These are phyloP conservation scores for Leccinum boreale DNA, from an alignment of 768 basidiomycete species.

Conservation along the genomic window DNA sequence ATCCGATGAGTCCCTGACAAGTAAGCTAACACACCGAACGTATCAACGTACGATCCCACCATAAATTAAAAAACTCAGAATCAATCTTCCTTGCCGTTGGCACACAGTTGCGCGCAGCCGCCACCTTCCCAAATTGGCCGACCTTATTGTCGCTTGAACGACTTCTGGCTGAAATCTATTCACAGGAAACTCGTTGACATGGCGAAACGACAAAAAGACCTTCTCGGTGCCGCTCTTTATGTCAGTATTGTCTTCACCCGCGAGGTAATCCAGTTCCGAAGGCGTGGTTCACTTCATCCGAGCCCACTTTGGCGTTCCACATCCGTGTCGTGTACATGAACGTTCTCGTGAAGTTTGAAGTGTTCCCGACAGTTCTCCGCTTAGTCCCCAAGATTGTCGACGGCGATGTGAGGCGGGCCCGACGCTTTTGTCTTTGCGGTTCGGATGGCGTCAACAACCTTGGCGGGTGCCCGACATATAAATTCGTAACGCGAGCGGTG, in stretches of 20 bases:
- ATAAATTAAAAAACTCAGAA: neutral
- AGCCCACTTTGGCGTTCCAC: conserved; percentile 22
- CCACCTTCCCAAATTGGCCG: conserved; percentile 21
- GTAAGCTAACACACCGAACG: neutral
- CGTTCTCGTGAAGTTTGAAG: conserved; percentile 25
- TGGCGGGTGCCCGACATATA: conserved; percentile 29
- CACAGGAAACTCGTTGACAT: conserved; percentile 34
- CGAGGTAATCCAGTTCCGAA: conserved; percentile 23
- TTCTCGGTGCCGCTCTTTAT: conserved; percentile 29
- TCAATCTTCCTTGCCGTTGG: conserved; percentile 2
- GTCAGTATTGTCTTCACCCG: conserved; percentile 24
- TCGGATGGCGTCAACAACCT: conserved; percentile 20
- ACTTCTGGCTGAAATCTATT: conserved; percentile 15
- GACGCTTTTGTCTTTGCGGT: conserved; percentile 35
- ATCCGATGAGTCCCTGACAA: neutral
- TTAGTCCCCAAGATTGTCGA: conserved; percentile 27
- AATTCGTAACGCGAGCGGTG: conserved; percentile 16
- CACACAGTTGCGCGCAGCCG: neutral
- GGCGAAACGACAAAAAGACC: conserved; percentile 30
- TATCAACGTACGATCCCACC: neutral
- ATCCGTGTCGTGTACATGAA: conserved; percentile 25
- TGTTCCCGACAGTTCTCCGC: conserved; percentile 26
- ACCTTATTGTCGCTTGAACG: conserved; percentile 26
- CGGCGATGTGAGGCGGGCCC: conserved; percentile 29
- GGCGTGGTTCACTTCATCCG: conserved; percentile 18